Conservation (phyloP, 164 flowering plant genomes). For the Protea cynaroides region DNA sequence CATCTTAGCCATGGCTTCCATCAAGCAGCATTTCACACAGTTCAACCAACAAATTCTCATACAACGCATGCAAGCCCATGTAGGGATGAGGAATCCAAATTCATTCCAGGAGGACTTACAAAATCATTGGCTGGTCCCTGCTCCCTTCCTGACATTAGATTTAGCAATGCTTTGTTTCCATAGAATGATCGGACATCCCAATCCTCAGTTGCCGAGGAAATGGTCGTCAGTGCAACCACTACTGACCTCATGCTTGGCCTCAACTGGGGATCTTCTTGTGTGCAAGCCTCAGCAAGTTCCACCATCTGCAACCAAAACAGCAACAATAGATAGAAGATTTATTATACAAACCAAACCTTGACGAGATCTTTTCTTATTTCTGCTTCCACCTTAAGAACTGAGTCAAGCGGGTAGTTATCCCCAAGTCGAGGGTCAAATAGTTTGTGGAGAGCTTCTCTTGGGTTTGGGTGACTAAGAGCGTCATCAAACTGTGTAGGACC, state of each 20-base stretch:
- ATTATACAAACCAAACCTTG: neutral
- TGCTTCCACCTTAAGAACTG: conserved; percentile 53
- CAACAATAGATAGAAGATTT: neutral
- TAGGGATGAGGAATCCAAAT: too few relatives aligned
- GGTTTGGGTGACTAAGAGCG: conserved; percentile 15
- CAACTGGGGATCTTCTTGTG: conserved; percentile 67
- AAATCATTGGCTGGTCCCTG: neutral
- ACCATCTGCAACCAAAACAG: conserved; percentile 36
- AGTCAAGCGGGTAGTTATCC: conserved; percentile 55
- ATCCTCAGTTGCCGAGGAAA: conserved; percentile 68
- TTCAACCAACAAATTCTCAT: too few relatives aligned
- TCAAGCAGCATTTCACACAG: too few relatives aligned
- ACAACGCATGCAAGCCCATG: too few relatives aligned
- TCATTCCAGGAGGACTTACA: too few relatives aligned
- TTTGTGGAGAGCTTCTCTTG: neutral
- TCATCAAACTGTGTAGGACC: conserved; percentile 62
- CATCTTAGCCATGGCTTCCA: too few relatives aligned
- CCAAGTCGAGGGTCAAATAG: neutral
- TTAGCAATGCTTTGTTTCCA: conserved; percentile 59
- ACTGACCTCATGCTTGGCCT: conserved; percentile 87
- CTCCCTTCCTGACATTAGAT: conserved; percentile 77
- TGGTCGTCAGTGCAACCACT: conserved; percentile 76
- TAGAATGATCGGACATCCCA: conserved; percentile 78
- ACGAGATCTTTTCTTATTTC: neutral
- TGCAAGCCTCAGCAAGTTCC: conserved; percentile 74